Base-by-base conservation (phyloP, 2,329 filamentous ascomycete species). In the Graphilbum ipis-grandicollis region DNA sequence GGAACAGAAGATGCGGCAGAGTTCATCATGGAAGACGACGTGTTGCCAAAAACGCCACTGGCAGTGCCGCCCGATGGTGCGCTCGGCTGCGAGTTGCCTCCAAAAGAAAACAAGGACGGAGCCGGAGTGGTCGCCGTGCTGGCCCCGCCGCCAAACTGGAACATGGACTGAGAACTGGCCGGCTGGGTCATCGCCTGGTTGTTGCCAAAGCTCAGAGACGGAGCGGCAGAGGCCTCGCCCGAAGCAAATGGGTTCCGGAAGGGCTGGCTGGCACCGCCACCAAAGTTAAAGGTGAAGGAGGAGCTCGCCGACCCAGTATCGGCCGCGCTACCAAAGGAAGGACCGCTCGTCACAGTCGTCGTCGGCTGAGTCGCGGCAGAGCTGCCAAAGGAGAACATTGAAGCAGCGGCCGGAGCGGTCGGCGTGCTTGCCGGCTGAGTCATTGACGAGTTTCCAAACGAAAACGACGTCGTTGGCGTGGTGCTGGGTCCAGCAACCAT, bases 191-290 rank as follows among this genome's bases (percentile, higher is more conserved):
- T 23, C 13, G 4, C 38, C 31, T 5, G 42, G 10, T 5, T 50
- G 15, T 33, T 38, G 17, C 59, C 61, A 44, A 65, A 65, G 41
- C 50, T 55, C 42, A 59, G 55, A n/a, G 52, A 50, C 2, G 52
- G 42, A 2, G 50, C 44, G 28, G 50, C 46, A 9, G 47, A 33
- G 34, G 41, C 31, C 35, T 47, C 46, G 36, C 51, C 40, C 41
- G 46, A 30, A 41, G 49, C 52, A 41, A 65, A 64, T 1, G 57
- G 46, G 38, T 56, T 61, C 40, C 52, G 58, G 38, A 60, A 50
- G 3, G 60, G 44, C 26, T 52, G 47, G 9, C 43, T 43, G 23
- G 46, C 44, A 31, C 44, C 47, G 7, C 50, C 52, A 5, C 50
- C 56, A 8, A 52, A 49, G 12, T 47, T 53, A 31, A 31, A 31